Evolutionary conservation across 1,139 yeast genomes (phyloP), one percentile per base, ranked within the genome.

Genomic region (Suhomyces anneliseae): DNA sequence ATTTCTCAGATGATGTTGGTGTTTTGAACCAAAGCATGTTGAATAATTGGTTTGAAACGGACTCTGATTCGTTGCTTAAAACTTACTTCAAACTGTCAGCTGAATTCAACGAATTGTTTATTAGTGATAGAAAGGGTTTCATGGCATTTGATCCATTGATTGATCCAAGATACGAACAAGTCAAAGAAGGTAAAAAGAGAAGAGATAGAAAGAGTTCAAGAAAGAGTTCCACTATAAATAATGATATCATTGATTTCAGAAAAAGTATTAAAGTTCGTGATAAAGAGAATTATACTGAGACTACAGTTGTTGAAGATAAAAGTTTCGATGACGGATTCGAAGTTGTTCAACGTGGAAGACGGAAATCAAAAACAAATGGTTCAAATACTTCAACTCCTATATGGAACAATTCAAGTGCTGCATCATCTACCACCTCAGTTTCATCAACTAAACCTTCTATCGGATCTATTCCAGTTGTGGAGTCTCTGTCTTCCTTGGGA

Each of bases 81-180:
- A 53, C 57, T 11, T 79, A 77, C 50, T 51, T 75, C 6, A 51
- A 51, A 8, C 69, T 79, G 50, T 49, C 68, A 4, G 54, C 59
- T 1, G 58, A 48, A 0, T 83, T 74, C 57, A 83, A 85, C 53
- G 76, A 72, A 34, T 58, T 62, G 2, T 85, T 81, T 53, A 73
- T 85, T 62, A 75, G 69, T 49, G 74, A 76, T 50, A 65, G 70
- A 3, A 68, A 67, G 44, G 78, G 78, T 0, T 69, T 52, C 43
- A 33, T 50, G 34, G 58, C 68, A 1, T 81, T 82, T 54, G 76
- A 69, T 35, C 85, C 88, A 2, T 57, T 79, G 40, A 59, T 81
- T 43, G 85, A 81, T 58, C 54, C 67, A 3, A 68, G 64, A 44
- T 50, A 58, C 14, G 69, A 67, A 11, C 63, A 55, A 37, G 32